These are phyloP conservation scores for Sporothrix mexicana DNA, from an alignment of 2,329 filamentous ascomycete genomes.

Conservation along the genomic window DNA sequence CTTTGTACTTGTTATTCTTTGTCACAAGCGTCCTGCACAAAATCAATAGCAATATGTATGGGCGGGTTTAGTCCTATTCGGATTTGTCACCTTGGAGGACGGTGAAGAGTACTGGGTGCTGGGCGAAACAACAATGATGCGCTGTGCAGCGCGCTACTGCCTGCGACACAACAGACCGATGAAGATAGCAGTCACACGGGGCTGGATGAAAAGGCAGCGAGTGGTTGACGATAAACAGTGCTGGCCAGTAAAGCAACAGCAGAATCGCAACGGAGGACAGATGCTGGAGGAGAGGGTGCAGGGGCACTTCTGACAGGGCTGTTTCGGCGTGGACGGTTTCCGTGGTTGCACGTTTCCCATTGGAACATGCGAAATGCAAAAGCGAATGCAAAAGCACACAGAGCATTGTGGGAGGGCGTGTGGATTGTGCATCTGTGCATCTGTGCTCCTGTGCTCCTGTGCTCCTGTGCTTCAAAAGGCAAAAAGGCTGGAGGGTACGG, in stretches of 20 bases:
- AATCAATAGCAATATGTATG: constrained; percentile 18
- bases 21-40: constrained; percentile 19
- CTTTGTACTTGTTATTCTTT: background rate
- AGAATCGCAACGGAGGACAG: too few species aligned
- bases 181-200: background rate
- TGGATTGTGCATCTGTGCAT: background rate
- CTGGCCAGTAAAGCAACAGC: too few species aligned
- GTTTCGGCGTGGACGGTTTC: constrained; percentile 29
- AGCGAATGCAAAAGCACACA: background rate
- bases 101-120: background rate
- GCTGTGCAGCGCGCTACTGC: constrained; percentile 21
- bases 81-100: background rate
- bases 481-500: constrained; percentile 1
- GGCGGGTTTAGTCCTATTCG: background rate
- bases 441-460: background rate
- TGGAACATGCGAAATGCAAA: constrained; percentile 18
- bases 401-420: background rate
- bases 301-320: constrained; percentile 17
- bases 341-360: constrained; percentile 27
- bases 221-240: background rate
- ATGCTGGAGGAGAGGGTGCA: background rate
- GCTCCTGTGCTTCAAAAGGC: constrained; percentile 1
- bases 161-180: constrained; percentile 3
- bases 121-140: constrained; percentile 2
- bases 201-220: background rate